A percentile compares a stretch with the other conserved stretches of the same genome.
Conservation (phyloP, 306 rosid genomes). For the Purshia tridentata region DNA sequence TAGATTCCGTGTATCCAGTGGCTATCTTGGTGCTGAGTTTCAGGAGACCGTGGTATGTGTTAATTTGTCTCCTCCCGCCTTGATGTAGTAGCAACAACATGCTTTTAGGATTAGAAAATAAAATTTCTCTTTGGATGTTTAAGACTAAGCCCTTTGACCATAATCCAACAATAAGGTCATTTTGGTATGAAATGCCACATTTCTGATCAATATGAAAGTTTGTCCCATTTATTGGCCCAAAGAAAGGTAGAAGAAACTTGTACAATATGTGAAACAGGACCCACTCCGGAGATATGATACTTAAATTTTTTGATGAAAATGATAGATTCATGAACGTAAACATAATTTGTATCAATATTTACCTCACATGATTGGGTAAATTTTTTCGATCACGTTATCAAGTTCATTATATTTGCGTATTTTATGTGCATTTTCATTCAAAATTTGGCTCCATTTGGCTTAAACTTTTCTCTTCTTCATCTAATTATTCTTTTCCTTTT, state of each 20-base stretch:
- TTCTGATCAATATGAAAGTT: no score
- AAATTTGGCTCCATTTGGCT: not conserved
- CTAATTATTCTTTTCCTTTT: not conserved
- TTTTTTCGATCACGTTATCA: not conserved
- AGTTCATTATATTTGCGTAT: not conserved
- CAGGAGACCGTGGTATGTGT: constrained; percentile 76
- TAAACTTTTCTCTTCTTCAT: not conserved
- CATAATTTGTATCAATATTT: not conserved
- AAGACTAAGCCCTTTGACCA: not conserved
- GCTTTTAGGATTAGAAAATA: not conserved
- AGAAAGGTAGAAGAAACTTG: not conserved
- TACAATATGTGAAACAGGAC: not conserved
- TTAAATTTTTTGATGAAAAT: not conserved
- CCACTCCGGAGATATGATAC: not conserved
- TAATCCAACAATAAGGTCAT: no score
- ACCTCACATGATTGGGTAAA: not conserved
- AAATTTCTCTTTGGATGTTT: not conserved
- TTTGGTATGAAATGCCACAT: no score
- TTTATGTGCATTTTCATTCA: not conserved
- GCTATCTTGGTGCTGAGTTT: constrained; percentile 94
- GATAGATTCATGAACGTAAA: not conserved
- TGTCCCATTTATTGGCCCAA: not conserved
- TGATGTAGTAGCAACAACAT: not conserved
- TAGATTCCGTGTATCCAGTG: constrained; percentile 72
- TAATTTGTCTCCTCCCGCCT: not conserved